Base-by-base conservation (phyloP, 805 yeast species). In the Pichia rugopelliculosa region DNA sequence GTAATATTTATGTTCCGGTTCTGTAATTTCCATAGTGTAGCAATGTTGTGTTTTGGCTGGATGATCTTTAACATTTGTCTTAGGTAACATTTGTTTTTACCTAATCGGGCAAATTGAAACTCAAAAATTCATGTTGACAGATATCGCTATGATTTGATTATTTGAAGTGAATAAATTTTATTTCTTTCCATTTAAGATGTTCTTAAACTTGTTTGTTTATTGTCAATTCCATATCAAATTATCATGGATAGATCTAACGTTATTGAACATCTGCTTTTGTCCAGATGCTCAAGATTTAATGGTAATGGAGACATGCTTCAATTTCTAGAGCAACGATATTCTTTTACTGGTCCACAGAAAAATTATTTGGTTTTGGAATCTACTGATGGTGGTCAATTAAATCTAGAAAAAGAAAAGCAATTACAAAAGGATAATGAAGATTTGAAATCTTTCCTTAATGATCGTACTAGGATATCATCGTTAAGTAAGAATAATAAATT, bases 261-360 rank as follows among this genome's bases (percentile, higher is more conserved):
- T n/a, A 56, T 77, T 15, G 83, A 77, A 53, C 69, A 60, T 44
- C 72, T 68, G 39, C 60, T 77, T 15, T 62, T 77, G 7, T 59
- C 76, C 4, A 57, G 81, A 50, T 68, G 77, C 43, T 54, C 62
- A 34, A 73, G 67, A 46, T 67, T 50, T 62, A 47, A 68, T 64
- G 30, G 57, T 47, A 51, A 67, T 55, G 56, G 65, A 1, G 59
- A 65, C 44, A 68, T 76, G 10, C 56, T 65, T 26, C 67, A 71
- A 46, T 60, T 75, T 8, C 54, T 77, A 18, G 72, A 69, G 43
- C 56, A 69, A 3, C 57, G 83, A 44, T 77, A 76, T 59, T 69
- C 79, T 0, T 48, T 63, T 13, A 54, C 61, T 1, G 80, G 80
- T 9, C 67, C 65, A 26, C 79, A 74, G 52, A 75, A 72, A 57